Evolutionary conservation across 2,329 filamentous ascomycete genomes (phyloP), one percentile per base, ranked within the genome.

Genomic region (Xylariaceae sp.): DNA sequence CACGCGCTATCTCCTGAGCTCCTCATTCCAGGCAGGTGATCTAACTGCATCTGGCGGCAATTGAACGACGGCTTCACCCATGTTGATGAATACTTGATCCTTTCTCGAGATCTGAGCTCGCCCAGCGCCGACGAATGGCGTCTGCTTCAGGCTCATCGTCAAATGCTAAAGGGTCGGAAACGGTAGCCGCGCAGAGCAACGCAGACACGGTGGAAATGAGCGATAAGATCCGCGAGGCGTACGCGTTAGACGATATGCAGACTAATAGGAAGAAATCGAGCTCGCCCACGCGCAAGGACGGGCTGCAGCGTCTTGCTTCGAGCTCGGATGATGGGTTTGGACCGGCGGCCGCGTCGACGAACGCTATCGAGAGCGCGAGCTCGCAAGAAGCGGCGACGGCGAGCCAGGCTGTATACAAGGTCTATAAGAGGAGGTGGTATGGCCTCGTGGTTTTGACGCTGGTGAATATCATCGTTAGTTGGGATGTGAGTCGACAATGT

Each of bases 381-480:
- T 40, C 54, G 16, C 56, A 54, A 33, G 50, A 57, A 28, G 58
- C 46, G 18, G 46, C 57, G 34, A 56, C 56, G 16, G 55, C 50
- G 14, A 53, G 39, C 17, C 56, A 48, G 13, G 47, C 57, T 31
- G 53, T 51, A 19, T 69, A 69, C 33, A 62, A 61, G 51, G 61
- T 66, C 33, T 97, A 97, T 69, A 93, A 88, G 72, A 82, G 90
- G 65, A 82, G 94, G 42, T 99, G 90, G 85, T 89, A 96, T 68
- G 94, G 94, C 1, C 75, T 99, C 47, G 73, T 82, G 18, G 89
- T 96, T 71, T 73, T 97, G 66, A 87, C 91, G 6, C 72, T 97
- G 63, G 76, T 97, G 72, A 99, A 97, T 68, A 87, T 97, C 50
- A 83, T 97, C 55, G 87, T 96, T 40, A 95, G 89, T 65, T 97